These are phyloP conservation scores for Eucalyptus shirleyi DNA, from an alignment of 345 rosid species.

Conservation along the genomic window DNA sequence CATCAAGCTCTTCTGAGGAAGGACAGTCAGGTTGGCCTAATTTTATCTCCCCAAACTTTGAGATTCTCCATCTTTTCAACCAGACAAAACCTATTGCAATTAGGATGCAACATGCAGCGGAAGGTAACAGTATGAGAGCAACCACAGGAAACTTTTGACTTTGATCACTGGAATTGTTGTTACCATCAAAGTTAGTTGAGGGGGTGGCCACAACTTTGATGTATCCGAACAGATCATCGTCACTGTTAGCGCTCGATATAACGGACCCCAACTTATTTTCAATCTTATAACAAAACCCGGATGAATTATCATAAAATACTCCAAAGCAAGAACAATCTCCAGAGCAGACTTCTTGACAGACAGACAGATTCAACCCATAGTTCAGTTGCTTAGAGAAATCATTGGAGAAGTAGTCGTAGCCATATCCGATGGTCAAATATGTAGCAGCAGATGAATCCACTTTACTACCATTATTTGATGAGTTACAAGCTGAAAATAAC, in stretches of 20 bases:
- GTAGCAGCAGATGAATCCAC: constrained; percentile 20
- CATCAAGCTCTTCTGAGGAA: constrained; percentile 57
- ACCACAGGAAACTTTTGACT: constrained; percentile 26
- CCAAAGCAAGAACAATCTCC: constrained; percentile 66
- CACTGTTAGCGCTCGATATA: constrained; percentile 10
- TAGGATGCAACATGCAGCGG: constrained; percentile 28
- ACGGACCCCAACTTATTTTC: constrained; percentile 56
- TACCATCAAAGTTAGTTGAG: not conserved
- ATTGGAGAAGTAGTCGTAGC: constrained; percentile 44
- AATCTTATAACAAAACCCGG: constrained; percentile 54
- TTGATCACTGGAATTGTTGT: not conserved
- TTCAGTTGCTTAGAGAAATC: constrained; percentile 33
- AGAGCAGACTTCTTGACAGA: constrained; percentile 50
- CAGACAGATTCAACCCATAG: constrained; percentile 24
- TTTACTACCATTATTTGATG: constrained; percentile 11
- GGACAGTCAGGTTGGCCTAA: constrained; percentile 4
- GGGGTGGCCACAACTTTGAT: constrained; percentile 33
- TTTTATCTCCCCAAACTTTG: constrained; percentile 14
- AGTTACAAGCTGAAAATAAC: constrained; percentile 47
- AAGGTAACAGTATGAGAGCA: constrained; percentile 61
- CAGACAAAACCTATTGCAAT: constrained; percentile 28
- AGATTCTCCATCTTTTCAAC: constrained; percentile 41
- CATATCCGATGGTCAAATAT: constrained; percentile 31
- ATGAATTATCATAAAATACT: constrained; percentile 43
- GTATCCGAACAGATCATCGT: constrained; percentile 23